A percentile compares a stretch with the other conserved stretches of the same genome.
Evolutionary conservation across 257 asterid species (phyloP).

Genomic region (Solanum pennellii): DNA sequence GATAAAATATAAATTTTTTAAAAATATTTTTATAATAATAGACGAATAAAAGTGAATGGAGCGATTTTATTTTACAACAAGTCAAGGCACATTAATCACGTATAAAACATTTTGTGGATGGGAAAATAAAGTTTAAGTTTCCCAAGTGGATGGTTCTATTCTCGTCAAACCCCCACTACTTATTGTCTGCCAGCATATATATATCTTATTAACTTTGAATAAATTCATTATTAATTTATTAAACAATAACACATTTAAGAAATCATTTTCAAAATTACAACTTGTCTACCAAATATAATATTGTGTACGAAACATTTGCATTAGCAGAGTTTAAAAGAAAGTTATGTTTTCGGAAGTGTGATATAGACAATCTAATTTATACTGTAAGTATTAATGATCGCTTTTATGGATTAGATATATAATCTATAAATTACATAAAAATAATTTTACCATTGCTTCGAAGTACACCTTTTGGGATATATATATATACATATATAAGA

Average conservation of each 20-base stretch:
- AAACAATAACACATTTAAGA: neutral
- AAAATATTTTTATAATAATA: no score
- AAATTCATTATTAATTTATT: neutral
- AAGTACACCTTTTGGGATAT: neutral
- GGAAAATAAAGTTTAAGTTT: neutral
- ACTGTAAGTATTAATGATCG: accelerated
- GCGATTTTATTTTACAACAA: neutral
- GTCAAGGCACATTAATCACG: neutral
- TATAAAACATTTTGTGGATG: neutral
- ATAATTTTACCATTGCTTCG: accelerated
- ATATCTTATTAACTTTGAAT: neutral
- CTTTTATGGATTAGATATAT: accelerated
- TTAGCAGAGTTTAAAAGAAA: neutral
- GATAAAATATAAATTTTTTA: no score
- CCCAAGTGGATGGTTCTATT: neutral
- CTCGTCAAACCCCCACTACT: neutral
- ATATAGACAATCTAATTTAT: neutral
- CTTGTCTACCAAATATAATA: neutral
- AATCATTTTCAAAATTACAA: neutral
- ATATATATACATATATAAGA: neutral
- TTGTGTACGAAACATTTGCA: neutral
- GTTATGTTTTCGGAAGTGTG: accelerated
- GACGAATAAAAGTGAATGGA: neutral
- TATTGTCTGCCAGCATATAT: neutral
- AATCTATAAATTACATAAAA: neutral